A percentile compares a stretch with the other conserved stretches of the same genome.
Conservation (phyloP, 768 basidiomycete species). For the Macrocybe gigantea region DNA sequence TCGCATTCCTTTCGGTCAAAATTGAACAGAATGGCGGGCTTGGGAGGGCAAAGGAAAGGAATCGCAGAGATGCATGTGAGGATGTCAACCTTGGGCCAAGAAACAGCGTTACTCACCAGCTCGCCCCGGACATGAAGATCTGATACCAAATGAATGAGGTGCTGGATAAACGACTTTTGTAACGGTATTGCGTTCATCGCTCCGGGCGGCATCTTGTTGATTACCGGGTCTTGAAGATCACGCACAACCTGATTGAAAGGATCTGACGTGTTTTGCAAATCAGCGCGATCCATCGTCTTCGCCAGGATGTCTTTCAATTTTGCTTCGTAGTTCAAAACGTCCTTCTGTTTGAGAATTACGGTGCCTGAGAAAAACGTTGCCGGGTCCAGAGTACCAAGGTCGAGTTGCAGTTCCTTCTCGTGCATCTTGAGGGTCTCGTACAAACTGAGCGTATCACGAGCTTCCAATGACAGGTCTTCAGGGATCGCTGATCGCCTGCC, state of each 20-base stretch:
- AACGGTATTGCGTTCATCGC: constrained; percentile 27
- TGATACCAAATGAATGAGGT: constrained; percentile 46
- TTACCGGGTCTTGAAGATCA: constrained; percentile 29
- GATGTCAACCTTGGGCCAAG: background rate
- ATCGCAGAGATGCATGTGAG: background rate
- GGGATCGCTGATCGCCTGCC: constrained; percentile 42
- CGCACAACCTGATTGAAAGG: constrained; percentile 32
- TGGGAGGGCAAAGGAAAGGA: background rate
- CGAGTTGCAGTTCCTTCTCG: constrained; percentile 5
- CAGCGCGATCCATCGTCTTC: constrained; percentile 27
- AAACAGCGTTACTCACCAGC: constrained; percentile 36
- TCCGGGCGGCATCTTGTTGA: background rate
- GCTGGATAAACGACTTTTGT: constrained; percentile 24
- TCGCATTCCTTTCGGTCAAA: constrained; percentile 61
- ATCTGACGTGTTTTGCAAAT: constrained; percentile 25
- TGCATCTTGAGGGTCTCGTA: constrained; percentile 35
- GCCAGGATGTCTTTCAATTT: constrained; percentile 40
- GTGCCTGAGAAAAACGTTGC: constrained; percentile 33
- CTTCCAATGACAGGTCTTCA: constrained; percentile 58
- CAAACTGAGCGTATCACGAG: constrained; percentile 47
- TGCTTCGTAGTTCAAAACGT: constrained; percentile 54
- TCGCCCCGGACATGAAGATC: constrained; percentile 51
- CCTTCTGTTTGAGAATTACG: constrained; percentile 46
- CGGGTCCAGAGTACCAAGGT: constrained; percentile 34
- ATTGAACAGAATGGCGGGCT: constrained; percentile 67